phyloP scores from a whole-genome alignment of 306 rosid species.

The Malus sieversii region DNA sequence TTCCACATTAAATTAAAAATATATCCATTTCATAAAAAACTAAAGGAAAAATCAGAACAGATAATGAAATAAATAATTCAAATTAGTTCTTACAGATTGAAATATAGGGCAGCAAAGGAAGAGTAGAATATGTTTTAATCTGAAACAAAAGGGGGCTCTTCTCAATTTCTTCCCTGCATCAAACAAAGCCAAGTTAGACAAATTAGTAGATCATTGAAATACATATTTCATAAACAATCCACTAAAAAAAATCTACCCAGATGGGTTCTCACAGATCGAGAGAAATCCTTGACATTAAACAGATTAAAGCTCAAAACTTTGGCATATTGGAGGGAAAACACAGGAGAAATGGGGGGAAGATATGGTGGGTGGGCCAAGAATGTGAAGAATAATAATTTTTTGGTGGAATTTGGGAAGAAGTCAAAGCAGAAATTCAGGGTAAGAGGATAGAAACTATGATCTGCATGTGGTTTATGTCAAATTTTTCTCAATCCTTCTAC shows the following conservation, averaged over 20 bases:
- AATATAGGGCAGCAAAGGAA: neutral
- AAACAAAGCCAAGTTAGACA: neutral
- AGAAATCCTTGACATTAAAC: neutral
- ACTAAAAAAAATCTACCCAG: neutral
- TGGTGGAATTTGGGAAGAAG: neutral
- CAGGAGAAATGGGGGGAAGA: neutral
- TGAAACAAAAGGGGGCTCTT: neutral
- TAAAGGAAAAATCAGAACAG: neutral
- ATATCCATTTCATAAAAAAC: neutral
- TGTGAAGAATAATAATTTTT: neutral
- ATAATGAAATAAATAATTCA: neutral
- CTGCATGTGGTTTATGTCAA: neutral
- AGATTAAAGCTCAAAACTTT: neutral
- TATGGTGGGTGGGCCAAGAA: neutral
- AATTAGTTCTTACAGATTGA: conserved; percentile 22
- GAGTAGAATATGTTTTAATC: neutral
- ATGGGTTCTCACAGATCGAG: neutral
- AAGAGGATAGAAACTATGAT: neutral
- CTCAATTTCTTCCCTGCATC: conserved; percentile 9
- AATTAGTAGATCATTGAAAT: neutral
- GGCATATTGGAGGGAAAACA: neutral
- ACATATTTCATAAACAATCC: neutral
- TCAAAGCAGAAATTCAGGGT: neutral
- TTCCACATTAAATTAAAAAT: neutral
- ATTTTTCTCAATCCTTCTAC: neutral